Conservation (phyloP, 768 basidiomycete genomes). For the Boletus subparvulus region DNA sequence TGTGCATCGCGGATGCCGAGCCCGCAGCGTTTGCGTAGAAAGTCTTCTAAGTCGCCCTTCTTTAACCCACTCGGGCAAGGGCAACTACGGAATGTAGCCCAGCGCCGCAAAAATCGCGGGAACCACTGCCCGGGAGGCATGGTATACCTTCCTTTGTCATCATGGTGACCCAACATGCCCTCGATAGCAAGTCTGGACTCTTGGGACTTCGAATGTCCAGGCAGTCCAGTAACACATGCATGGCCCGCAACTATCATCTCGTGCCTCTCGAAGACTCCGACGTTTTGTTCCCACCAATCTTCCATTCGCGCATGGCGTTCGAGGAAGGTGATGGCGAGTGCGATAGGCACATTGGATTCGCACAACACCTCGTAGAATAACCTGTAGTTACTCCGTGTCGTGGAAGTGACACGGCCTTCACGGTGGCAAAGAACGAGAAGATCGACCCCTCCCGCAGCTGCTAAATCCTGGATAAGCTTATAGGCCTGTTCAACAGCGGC, state of each 20-base stretch:
- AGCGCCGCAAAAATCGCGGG: not conserved
- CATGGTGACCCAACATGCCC: not conserved
- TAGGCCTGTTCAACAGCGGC: not conserved
- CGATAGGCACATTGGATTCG: not conserved
- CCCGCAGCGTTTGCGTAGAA: not conserved
- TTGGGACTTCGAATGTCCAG: not conserved
- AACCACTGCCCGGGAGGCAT: not conserved
- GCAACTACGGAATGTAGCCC: not conserved
- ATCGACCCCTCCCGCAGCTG: not conserved
- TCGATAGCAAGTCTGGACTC: not conserved
- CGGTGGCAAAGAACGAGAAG: not conserved
- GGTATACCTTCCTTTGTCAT: no score
- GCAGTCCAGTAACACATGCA: not conserved
- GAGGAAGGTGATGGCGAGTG: not conserved
- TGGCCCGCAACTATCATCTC: not conserved
- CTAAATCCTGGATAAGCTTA: not conserved
- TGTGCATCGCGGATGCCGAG: not conserved
- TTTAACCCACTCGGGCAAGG: not conserved
- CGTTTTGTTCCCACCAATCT: not conserved
- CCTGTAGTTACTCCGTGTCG: not conserved
- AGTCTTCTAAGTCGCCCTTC: not conserved
- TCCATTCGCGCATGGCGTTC: not conserved
- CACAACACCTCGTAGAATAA: not conserved
- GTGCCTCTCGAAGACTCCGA: not conserved
- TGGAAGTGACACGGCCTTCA: not conserved